Evolutionary conservation across 768 basidiomycete species (phyloP).

Genomic region (Pleurotus tuber-regium): DNA sequence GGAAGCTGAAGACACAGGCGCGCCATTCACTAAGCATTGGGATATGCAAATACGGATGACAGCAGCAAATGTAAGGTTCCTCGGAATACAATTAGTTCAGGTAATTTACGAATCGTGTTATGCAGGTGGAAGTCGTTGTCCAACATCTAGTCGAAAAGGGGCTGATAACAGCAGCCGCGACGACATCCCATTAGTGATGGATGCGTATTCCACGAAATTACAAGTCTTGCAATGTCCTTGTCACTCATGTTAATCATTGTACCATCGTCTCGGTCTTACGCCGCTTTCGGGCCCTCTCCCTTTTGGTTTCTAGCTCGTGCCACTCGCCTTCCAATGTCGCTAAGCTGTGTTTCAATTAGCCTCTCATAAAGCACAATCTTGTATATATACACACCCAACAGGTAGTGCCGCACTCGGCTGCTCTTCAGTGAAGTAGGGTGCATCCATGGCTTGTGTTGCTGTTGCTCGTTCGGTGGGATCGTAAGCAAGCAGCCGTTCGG

Average conservation of each 20-base stretch:
- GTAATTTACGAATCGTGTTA: constrained; percentile 11
- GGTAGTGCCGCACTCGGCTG: constrained; percentile 73
- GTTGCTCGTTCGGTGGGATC: constrained; percentile 76
- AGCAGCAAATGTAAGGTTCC: constrained; percentile 69
- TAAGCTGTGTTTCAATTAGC: constrained; percentile 45
- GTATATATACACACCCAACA: constrained; percentile 49
- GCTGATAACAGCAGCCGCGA: constrained; percentile 42
- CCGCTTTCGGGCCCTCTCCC: constrained; percentile 81
- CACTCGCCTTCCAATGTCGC: constrained; percentile 88
- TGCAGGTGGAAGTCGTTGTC: constrained; percentile 83
- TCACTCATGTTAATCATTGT: constrained; percentile 29
- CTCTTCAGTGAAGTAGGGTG: constrained; percentile 84
- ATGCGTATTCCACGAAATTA: constrained; percentile 22
- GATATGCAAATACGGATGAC: constrained; percentile 90
- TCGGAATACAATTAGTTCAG: not conserved
- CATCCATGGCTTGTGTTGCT: constrained; percentile 76
- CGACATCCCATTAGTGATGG: constrained; percentile 9
- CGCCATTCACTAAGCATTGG: constrained; percentile 93
- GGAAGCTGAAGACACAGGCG: constrained; percentile 83
- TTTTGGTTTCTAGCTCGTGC: constrained; percentile 97
- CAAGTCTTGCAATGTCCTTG: constrained; percentile 12
- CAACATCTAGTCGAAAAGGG: constrained; percentile 75
- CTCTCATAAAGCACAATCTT: constrained; percentile 7
- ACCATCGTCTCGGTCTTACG: constrained; percentile 57
- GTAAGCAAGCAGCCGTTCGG: constrained; percentile 76